Percentiles rank a stretch among this genome's conserved stretches.
phyloP scores from a whole-genome alignment of 139 green algal genomes.

The Auxenochlorella protothecoides region DNA sequence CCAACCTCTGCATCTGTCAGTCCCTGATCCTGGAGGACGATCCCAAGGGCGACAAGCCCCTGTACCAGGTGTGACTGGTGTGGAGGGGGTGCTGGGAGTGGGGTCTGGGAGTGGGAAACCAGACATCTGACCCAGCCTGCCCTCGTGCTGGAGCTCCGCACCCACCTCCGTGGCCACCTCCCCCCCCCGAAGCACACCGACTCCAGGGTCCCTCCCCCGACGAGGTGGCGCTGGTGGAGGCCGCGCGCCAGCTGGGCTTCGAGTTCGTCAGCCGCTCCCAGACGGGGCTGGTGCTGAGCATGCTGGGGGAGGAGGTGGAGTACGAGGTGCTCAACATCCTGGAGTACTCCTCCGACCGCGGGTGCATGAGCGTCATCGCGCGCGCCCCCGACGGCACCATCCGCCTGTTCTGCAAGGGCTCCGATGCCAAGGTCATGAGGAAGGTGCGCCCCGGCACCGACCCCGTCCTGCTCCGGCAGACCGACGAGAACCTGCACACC shows the following conservation, averaged over 20 bases:
- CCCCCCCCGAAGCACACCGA: not conserved
- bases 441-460: conserved; percentile 32
- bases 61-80: conserved; percentile 26
- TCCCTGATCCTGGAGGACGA: conserved; percentile 47
- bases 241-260: conserved; percentile 80
- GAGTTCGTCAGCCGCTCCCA: conserved; percentile 52
- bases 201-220: conserved; percentile 82
- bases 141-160: not conserved
- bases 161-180: not conserved
- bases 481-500: conserved; percentile 28
- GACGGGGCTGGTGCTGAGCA: conserved; percentile 29
- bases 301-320: conserved; percentile 35
- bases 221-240: conserved; percentile 90
- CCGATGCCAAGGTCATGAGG: conserved; percentile 64
- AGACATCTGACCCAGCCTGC: not conserved
- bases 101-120: not conserved
- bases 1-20: conserved; percentile 55
- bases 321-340: conserved; percentile 85
- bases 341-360: conserved; percentile 80
- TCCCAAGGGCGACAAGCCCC: not conserved
- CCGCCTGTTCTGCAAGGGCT: conserved; percentile 83
- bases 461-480: conserved; percentile 10
- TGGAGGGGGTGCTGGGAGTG: not conserved
- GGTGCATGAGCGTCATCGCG: conserved; percentile 53
- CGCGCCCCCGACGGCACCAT: conserved; percentile 51